These are phyloP conservation scores for Friedmanniomyces simplex DNA, from an alignment of 495 filamentous ascomycete species.

Conservation along the genomic window DNA sequence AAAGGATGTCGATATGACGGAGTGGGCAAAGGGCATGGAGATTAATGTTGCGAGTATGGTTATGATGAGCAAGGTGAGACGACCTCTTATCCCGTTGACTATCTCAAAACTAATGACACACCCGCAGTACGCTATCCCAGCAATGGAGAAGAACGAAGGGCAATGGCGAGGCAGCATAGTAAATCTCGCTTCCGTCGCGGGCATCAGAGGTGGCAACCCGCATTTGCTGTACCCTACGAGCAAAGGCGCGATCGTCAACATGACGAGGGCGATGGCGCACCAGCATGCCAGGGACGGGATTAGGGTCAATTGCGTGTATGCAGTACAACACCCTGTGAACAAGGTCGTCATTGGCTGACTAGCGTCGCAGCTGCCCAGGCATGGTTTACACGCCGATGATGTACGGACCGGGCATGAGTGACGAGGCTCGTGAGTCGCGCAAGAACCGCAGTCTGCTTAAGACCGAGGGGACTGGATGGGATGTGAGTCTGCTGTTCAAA, in stretches of 20 bases:
- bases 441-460: conserved; percentile 23
- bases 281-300: conserved; percentile 21
- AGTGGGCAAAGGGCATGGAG: conserved; percentile 43
- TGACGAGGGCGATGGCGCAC: conserved; percentile 24
- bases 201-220: conserved; percentile 47
- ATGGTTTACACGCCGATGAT: conserved; percentile 27
- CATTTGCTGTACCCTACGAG: conserved; percentile 51
- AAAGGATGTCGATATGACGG: conserved; percentile 42
- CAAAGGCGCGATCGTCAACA: conserved; percentile 38
- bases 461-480: conserved; percentile 25
- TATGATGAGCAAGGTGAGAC: conserved; percentile 1
- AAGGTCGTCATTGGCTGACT: neutral
- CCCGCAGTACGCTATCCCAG: conserved; percentile 42
- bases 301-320: conserved; percentile 20
- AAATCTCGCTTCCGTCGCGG: conserved; percentile 49
- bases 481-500: conserved; percentile 4
- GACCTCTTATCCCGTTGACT: neutral
- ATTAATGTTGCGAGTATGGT: conserved; percentile 51
- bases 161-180: conserved; percentile 39
- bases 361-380: conserved; percentile 5
- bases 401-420: conserved; percentile 23
- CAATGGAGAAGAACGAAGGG: conserved; percentile 40
- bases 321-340: neutral
- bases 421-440: conserved; percentile 18
- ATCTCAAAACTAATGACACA: conserved; percentile 35